Evolutionary conservation across 2,329 filamentous ascomycete species (phyloP).

Genomic region (Ophiostoma sp.): DNA sequence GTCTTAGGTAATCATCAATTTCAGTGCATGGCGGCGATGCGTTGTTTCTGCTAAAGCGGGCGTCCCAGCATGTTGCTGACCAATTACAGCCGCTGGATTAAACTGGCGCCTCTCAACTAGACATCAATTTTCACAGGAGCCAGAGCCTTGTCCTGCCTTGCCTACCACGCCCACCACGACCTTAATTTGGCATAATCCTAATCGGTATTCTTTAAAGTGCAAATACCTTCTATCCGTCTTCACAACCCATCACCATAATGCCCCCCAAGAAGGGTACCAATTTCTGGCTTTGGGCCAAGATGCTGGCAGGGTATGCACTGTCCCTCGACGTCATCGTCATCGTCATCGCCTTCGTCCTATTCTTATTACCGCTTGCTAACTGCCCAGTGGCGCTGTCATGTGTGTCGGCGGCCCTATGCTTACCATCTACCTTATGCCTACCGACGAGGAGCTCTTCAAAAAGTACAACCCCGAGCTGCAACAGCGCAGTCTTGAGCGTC

Average conservation of each 20-base stretch:
- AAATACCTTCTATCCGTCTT: neutral
- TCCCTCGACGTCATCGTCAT: neutral
- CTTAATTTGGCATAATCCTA: neutral
- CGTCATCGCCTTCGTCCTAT: neutral
- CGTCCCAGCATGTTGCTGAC: neutral
- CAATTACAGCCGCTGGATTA: slow-evolving; percentile 7
- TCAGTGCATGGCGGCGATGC: neutral
- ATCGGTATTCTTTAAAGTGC: too few relatives aligned
- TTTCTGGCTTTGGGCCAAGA: slow-evolving; percentile 61
- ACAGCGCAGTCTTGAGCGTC: slow-evolving; percentile 74
- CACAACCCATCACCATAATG: slow-evolving; percentile 13
- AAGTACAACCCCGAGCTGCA: slow-evolving; percentile 94
- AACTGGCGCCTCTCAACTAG: neutral
- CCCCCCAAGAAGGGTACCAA: slow-evolving; percentile 40
- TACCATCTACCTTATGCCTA: slow-evolving; percentile 72
- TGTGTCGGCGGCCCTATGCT: slow-evolving; percentile 81
- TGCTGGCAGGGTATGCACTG: slow-evolving; percentile 56
- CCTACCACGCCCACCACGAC: slow-evolving; percentile 1
- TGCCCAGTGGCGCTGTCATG: slow-evolving; percentile 59
- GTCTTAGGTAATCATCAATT: neutral
- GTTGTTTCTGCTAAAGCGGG: neutral
- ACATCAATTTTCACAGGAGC: slow-evolving; percentile 12
- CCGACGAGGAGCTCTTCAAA: slow-evolving; percentile 87
- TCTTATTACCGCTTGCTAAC: slow-evolving; percentile 2
- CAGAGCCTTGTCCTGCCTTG: slow-evolving; percentile 11